Base-by-base conservation (phyloP, 2,329 filamentous ascomycete species). In the Fusarium citri region DNA sequence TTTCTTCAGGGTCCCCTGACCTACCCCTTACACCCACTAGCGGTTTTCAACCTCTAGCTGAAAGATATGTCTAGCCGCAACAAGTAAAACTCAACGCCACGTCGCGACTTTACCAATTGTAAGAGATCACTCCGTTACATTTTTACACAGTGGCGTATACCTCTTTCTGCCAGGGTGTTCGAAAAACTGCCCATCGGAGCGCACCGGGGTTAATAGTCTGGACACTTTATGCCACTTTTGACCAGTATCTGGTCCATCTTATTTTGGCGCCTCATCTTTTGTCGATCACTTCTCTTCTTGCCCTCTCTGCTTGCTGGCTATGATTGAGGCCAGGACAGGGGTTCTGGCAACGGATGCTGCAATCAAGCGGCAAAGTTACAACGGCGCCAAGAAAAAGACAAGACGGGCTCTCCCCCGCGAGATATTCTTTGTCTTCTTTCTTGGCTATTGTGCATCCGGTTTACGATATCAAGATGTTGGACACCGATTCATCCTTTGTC, bases 381-480 rank as follows among this genome's bases (percentile, higher is more conserved):
- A 25, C 5, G 10, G 8, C 26, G 25, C 18, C 22, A 47, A 28
- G 22, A n/a, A 23, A 31, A n/a, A 26, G 34, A 20, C n/a, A 30
- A n/a, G 20, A 34, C 11, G 16, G 10, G 10, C 14, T n/a, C 14
- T 61, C 14, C 25, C 46, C 30, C 30, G 4, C 34, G 23, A 53
- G 18, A 53, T 6, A 18, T 41, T 26, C 51, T 46, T 34, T 12
- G 11, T n/a, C 4, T 34, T 56, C 8, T 16, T 18, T 26, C 25
- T 34, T 30, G 15, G 18, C 7, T 16, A 8, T 20, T 5, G 5
- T 42, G 16, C 15, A 20, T 7, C 15, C 6, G 18, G 8, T 4
- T 14, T 2, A 7, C 14, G 15, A 6, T 23, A 8, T 30, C 46
- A 46, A 42, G 11, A 72, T 72, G 69, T 57, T 72, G 12, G 51